A percentile compares a stretch with the other conserved stretches of the same genome.
These are phyloP conservation scores for Schizochytrium sp. DNA, from an alignment of 108 stramenopile species.

Conservation along the genomic window DNA sequence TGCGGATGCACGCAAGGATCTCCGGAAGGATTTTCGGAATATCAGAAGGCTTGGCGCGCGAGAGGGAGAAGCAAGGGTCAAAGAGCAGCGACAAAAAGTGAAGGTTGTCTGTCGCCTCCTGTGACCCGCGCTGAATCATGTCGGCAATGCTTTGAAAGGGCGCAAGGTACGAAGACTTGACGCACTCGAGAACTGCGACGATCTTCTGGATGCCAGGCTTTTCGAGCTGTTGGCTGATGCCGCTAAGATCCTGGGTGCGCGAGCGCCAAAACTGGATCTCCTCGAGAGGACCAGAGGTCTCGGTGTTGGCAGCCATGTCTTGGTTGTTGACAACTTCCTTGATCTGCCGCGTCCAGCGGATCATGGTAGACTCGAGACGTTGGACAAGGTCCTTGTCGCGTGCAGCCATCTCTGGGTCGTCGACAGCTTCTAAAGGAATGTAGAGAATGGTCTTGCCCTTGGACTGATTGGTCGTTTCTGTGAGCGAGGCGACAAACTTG, in stretches of 20 bases:
- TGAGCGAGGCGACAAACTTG: slow-evolving; percentile 56
- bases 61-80: slow-evolving; percentile 27
- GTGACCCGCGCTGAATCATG: slow-evolving; percentile 21
- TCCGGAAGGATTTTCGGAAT: slow-evolving; percentile 50
- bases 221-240: slow-evolving; percentile 52
- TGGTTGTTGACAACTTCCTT: slow-evolving; percentile 39
- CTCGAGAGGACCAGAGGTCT: slow-evolving; percentile 50
- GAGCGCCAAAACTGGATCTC: slow-evolving; percentile 58
- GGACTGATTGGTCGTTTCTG: slow-evolving; percentile 37
- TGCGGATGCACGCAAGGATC: slow-evolving; percentile 45
- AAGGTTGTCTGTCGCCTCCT: slow-evolving; percentile 45
- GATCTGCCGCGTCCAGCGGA: slow-evolving; percentile 62
- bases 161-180: slow-evolving; percentile 42
- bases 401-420: slow-evolving; percentile 24
- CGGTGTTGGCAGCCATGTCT: slow-evolving; percentile 22
- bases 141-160: slow-evolving; percentile 43
- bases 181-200: slow-evolving; percentile 27
- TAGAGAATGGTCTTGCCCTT: slow-evolving; percentile 57
- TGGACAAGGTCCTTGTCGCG: slow-evolving; percentile 51
- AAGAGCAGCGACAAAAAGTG: slow-evolving; percentile 45
- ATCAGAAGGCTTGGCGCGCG: slow-evolving; percentile 39
- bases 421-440: slow-evolving; percentile 35
- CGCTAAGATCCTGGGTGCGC: slow-evolving; percentile 48
- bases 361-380: slow-evolving; percentile 52
- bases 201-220: slow-evolving; percentile 43